Base-by-base conservation (phyloP, 371 early-diverging fungal species). In the Circinella umbellata region DNA sequence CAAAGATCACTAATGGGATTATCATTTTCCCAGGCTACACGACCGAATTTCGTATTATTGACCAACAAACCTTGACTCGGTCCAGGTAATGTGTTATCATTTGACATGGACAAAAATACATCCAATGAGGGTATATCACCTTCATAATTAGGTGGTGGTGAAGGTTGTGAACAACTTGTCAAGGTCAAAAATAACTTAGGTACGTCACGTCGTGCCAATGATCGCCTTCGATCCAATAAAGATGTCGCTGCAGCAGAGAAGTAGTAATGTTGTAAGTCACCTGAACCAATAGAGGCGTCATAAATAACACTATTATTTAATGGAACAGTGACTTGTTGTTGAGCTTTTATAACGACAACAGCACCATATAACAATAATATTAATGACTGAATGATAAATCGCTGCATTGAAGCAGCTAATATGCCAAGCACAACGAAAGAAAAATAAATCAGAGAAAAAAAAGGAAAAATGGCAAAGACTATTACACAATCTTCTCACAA, bases 91-190 rank as follows among this genome's bases (percentile, higher is more conserved):
- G 86, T 73, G n/a, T 81, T 79, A 8, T 67, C 70, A 46, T 65
- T 70, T 1, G 84, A 78, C 3, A 74, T 82, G 9, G 86, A 86
- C 10, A 86, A 48, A 67, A 76, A 86, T 27, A 86, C 53, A 35
- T 77, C 71, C 35, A 87, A 61, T 0, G 83, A 77, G 5, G 86
- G 83, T 17, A 79, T 67, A 15, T 63, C 65, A 17, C 76, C 79
- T 36, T 69, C 71, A 39, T 66, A 74, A 34, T 61, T 62, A 11
- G 71, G 17, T 15, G 82, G 76, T 60, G 82, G 67, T 37, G 37
- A 55, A n/a, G 81, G 80, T 54, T 81, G 82, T 35, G 63, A 70
- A 53, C 84, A 84, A 14, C 60, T 76, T 9, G 79, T 69, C 20
- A 76, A 37, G 0, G 80, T 79, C 13, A 84, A 57, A 68, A 73